Percentiles rank a stretch among this genome's conserved stretches.
These are phyloP conservation scores for Termitomyces sp. DNA, from an alignment of 768 basidiomycete genomes.

Conservation along the genomic window DNA sequence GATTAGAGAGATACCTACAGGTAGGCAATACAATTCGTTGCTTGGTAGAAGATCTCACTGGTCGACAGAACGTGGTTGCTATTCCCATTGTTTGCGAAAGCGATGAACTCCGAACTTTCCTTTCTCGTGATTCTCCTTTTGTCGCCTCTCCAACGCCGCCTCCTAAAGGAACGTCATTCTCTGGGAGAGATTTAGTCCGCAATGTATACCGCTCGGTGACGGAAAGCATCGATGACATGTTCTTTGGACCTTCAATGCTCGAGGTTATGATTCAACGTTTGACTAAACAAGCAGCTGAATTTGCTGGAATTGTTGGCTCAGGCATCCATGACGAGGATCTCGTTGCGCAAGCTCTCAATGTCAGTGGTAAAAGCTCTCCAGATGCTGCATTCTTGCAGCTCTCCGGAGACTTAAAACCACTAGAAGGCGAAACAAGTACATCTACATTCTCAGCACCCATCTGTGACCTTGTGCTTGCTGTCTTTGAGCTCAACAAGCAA, in stretches of 20 bases:
- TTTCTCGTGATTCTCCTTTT: constrained; percentile 85
- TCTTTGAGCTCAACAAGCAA: constrained; percentile 93
- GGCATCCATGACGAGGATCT: constrained; percentile 81
- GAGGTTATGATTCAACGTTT: constrained; percentile 92
- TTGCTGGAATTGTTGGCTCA: constrained; percentile 77
- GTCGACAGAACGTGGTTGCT: constrained; percentile 59
- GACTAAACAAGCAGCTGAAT: constrained; percentile 84
- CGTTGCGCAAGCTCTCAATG: constrained; percentile 73
- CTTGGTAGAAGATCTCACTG: not conserved
- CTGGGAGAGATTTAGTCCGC: constrained; percentile 74
- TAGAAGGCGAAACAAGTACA: constrained; percentile 85
- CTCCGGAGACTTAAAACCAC: constrained; percentile 70
- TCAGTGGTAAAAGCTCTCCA: constrained; percentile 57
- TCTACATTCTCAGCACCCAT: constrained; percentile 92
- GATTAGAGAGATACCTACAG: constrained; percentile 88
- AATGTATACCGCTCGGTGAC: constrained; percentile 89
- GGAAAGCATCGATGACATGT: constrained; percentile 95
- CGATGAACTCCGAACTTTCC: constrained; percentile 75
- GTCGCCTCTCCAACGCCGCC: constrained; percentile 48
- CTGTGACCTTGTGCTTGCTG: constrained; percentile 86
- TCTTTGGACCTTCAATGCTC: constrained; percentile 93
- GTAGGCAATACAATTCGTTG: constrained; percentile 34
- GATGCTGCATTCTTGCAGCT: constrained; percentile 71
- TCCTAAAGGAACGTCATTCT: constrained; percentile 46
- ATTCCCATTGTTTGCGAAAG: constrained; percentile 78